Evolutionary conservation across 495 filamentous ascomycete species (phyloP).

Genomic region (Lasiosphaeris hirsuta): DNA sequence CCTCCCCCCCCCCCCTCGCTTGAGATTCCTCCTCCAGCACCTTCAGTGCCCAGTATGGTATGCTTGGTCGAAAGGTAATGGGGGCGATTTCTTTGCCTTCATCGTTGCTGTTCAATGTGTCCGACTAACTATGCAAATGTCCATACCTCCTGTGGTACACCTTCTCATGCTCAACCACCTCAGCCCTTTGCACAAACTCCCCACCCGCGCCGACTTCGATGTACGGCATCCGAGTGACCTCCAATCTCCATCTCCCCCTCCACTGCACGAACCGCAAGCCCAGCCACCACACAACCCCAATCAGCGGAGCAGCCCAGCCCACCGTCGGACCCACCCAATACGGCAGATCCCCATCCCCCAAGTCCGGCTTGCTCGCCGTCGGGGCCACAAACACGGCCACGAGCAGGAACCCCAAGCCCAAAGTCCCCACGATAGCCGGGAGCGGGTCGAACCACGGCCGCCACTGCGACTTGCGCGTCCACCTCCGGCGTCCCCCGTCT

Average conservation of each 20-base stretch:
- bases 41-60: no score
- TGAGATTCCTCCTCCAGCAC: no score
- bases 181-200: constrained; percentile 7
- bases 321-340: constrained; percentile 1
- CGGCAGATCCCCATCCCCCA: neutral
- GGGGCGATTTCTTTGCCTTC: no score
- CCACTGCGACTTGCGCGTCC: neutral
- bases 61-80: no score
- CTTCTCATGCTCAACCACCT: neutral
- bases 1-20: no score
- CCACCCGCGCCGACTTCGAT: neutral
- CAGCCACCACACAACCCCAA: constrained; percentile 5
- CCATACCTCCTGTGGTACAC: neutral
- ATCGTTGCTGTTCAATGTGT: no score
- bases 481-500: neutral
- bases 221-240: neutral
- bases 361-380: neutral
- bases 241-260: neutral
- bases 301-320: neutral
- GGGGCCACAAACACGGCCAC: neutral
- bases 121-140: no score
- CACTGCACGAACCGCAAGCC: neutral
- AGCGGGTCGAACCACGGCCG: neutral
- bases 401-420: neutral
- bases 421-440: neutral